A percentile compares a stretch with the other conserved stretches of the same genome.
Evolutionary conservation across 176 grass and related monocot species (phyloP).

Genomic region (Cenchrus purpureus): DNA sequence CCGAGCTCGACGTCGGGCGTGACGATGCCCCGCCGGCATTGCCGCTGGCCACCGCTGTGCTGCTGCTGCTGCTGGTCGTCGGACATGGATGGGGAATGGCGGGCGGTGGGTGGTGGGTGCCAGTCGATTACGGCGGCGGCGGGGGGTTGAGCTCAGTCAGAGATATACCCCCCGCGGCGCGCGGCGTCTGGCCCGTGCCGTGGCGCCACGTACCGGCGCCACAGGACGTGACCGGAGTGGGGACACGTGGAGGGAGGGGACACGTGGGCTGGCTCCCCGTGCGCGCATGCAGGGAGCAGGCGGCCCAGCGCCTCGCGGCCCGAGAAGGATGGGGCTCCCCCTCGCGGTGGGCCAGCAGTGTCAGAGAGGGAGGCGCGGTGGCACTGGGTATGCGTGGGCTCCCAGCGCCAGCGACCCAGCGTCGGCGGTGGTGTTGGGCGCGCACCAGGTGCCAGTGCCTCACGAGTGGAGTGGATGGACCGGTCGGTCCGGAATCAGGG

Average conservation of each 20-base stretch:
- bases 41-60: background rate
- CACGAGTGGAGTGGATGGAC: too few relatives aligned
- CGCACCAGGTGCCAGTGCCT: background rate
- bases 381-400: background rate
- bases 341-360: background rate
- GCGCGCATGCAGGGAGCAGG: conserved; percentile 7
- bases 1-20: conserved; percentile 74
- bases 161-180: conserved; percentile 1
- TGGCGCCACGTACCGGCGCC: conserved; percentile 42
- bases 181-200: conserved; percentile 23
- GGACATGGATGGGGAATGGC: conserved; percentile 28
- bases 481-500: too few relatives aligned
- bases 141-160: background rate
- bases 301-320: background rate
- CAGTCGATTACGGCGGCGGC: conserved; percentile 23
- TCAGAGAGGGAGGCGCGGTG: background rate
- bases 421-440: background rate
- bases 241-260: conserved; percentile 33
- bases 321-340: background rate
- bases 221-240: background rate
- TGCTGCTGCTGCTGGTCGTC: background rate
- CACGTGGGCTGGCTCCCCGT: conserved; percentile 40
- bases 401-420: background rate
- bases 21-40: conserved; percentile 43
- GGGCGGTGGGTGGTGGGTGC: background rate